Evolutionary conservation across 2,329 filamentous ascomycete genomes (phyloP), one percentile per base, ranked within the genome.

Genomic region (Cercospora zeina): DNA sequence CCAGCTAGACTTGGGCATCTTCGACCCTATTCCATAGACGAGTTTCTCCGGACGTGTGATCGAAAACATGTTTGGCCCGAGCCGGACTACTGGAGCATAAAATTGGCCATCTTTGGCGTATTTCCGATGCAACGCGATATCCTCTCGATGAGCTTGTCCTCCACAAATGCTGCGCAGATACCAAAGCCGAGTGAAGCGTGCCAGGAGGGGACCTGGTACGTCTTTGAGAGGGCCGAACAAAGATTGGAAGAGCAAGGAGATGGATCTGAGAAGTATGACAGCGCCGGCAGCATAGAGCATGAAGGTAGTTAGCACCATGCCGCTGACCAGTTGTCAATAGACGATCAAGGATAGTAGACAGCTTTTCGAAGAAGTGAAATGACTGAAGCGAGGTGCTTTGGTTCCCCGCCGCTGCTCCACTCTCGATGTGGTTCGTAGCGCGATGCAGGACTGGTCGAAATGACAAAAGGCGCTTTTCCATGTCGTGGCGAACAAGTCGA

Each of bases 1-100:
- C 62, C 63, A 69, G 14, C 37, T 54, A 11, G 50, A 62, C 51
- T 69, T 69, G 27, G 75, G 19, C 70, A 71, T 63, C 24, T 68
- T 65, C 11, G 64, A 65, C 11, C 63, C 56, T 36, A 67, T 68
- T 1, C 61, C 64, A 51, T 69, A 70, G n/a, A 70, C 63, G 10
- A 27, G 57, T 42, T 67, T 65, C 4, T 68, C 60, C 14, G 66
- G 60, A 2, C 50, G 47, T 4, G 64, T 56, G 47, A 68, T 66
- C 10, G 60, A 65, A 58, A 67, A 67, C 45, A 63, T 50, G 16
- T 68, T 67, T n/a, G 69, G 69, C 10, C 64, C 69, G 1, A 70
- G 54, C 6, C 69, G 65, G 16, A 71, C 68, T 16, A 69, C 54
- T 0, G 67, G 65, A 10, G 62, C 64, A 39, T 65, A 66, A 50